Conservation (phyloP, 805 yeast species). For the Ogataea sp. region DNA sequence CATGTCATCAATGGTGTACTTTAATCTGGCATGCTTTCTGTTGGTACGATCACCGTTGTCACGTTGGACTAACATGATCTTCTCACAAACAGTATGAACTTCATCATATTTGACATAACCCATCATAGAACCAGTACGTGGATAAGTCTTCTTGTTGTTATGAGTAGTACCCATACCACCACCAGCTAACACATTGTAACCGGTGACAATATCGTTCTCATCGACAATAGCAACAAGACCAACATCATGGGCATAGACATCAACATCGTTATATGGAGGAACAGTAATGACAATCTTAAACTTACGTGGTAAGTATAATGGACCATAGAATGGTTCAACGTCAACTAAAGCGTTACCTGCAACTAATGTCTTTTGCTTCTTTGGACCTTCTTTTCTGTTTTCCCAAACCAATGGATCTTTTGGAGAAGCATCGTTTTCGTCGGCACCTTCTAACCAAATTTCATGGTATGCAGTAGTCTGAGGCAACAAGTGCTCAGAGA, state of each 20-base stretch:
- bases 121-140: slow-evolving; percentile 83
- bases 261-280: slow-evolving; percentile 95
- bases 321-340: slow-evolving; percentile 85
- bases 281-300: slow-evolving; percentile 91
- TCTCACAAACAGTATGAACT: slow-evolving; percentile 75
- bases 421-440: slow-evolving; percentile 54
- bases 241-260: slow-evolving; percentile 91
- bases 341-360: slow-evolving; percentile 78
- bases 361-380: slow-evolving; percentile 72
- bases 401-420: slow-evolving; percentile 61
- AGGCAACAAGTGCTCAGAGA: slow-evolving; percentile 82
- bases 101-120: slow-evolving; percentile 69
- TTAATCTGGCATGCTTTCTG: slow-evolving; percentile 96
- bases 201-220: slow-evolving; percentile 53
- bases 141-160: slow-evolving; percentile 93
- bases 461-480: slow-evolving; percentile 94
- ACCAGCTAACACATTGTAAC: slow-evolving; percentile 87
- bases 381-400: slow-evolving; percentile 65
- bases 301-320: slow-evolving; percentile 81
- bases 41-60: slow-evolving; percentile 92
- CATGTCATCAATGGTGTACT: slow-evolving; percentile 92
- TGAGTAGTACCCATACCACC: slow-evolving; percentile 99
- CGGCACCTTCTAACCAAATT: slow-evolving; percentile 89
- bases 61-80: slow-evolving; percentile 88
- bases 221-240: slow-evolving; percentile 85